These are phyloP conservation scores for Melastoma malabathricum DNA, from an alignment of 345 rosid genomes.

Conservation along the genomic window DNA sequence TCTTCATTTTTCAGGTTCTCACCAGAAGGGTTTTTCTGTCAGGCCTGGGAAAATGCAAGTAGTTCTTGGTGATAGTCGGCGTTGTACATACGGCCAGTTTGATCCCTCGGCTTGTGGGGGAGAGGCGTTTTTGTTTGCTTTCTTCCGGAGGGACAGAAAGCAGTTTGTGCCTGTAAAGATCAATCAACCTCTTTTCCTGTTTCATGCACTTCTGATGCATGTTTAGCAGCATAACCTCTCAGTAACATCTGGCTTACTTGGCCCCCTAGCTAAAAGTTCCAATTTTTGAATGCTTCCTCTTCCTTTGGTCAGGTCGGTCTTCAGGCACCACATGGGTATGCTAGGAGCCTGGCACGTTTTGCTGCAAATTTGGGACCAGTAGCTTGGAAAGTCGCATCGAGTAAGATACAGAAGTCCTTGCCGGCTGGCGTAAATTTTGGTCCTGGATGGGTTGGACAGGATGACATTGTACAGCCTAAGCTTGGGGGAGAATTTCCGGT, in stretches of 20 bases:
- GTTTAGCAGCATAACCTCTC: too few relatives aligned
- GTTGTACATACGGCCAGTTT: slow-evolving; percentile 39
- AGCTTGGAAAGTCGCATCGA: slow-evolving; percentile 56
- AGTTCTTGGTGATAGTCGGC: slow-evolving; percentile 35
- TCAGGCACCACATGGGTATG: slow-evolving; percentile 57
- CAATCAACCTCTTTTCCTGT: background rate
- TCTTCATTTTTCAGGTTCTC: slow-evolving; percentile 24
- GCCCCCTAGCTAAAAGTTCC: too few relatives aligned
- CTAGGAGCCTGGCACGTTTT: slow-evolving; percentile 68
- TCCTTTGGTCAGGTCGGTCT: slow-evolving; percentile 56
- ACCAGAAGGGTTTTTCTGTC: slow-evolving; percentile 24
- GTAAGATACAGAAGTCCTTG: slow-evolving; percentile 39
- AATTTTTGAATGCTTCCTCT: slow-evolving; percentile 1
- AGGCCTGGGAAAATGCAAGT: slow-evolving; percentile 33
- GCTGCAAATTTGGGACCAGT: slow-evolving; percentile 63
- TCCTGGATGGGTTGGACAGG: slow-evolving; percentile 82
- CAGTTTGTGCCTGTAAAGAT: slow-evolving; percentile 42
- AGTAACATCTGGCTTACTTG: too few relatives aligned
- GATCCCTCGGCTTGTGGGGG: slow-evolving; percentile 15
- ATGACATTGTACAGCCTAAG: slow-evolving; percentile 29
- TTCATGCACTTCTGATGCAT: background rate
- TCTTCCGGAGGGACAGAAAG: slow-evolving; percentile 38
- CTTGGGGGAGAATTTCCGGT: slow-evolving; percentile 3
- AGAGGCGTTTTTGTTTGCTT: slow-evolving; percentile 26
- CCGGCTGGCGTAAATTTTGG: slow-evolving; percentile 54